Conservation (phyloP, 331 rosid species). For the Rhamnella rubrinervis region DNA sequence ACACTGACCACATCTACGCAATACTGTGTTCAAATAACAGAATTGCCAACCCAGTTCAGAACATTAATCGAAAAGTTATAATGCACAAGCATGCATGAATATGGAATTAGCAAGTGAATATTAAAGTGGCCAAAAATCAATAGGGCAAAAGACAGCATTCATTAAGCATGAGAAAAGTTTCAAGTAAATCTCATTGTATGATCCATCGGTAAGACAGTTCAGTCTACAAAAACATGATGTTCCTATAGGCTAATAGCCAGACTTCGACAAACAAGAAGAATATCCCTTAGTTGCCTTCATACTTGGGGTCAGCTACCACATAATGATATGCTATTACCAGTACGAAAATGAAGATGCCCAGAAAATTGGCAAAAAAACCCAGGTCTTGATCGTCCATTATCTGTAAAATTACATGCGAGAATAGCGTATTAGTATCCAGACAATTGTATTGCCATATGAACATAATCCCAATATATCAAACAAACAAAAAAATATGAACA, state of each 20-base stretch:
- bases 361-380: constrained; percentile 90
- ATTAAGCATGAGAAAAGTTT: constrained; percentile 3
- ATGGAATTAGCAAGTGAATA: no score
- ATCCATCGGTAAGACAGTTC: constrained; percentile 18
- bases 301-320: constrained; percentile 84
- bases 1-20: no score
- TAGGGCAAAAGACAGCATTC: no score
- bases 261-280: neutral
- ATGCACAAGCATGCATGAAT: no score
- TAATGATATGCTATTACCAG: constrained; percentile 80
- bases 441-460: no score
- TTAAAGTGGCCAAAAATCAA: no score
- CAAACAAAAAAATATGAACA: no score
- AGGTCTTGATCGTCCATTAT: constrained; percentile 87
- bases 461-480: no score
- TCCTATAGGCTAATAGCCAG: neutral
- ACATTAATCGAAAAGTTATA: no score
- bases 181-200: constrained; percentile 22
- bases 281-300: constrained; percentile 57
- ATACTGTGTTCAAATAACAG: no score
- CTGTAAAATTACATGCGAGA: constrained; percentile 35
- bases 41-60: no score
- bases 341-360: constrained; percentile 78
- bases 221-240: constrained; percentile 29
- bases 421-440: neutral